Conservation (phyloP, 306 rosid species). For the Cicer yamashitae region DNA sequence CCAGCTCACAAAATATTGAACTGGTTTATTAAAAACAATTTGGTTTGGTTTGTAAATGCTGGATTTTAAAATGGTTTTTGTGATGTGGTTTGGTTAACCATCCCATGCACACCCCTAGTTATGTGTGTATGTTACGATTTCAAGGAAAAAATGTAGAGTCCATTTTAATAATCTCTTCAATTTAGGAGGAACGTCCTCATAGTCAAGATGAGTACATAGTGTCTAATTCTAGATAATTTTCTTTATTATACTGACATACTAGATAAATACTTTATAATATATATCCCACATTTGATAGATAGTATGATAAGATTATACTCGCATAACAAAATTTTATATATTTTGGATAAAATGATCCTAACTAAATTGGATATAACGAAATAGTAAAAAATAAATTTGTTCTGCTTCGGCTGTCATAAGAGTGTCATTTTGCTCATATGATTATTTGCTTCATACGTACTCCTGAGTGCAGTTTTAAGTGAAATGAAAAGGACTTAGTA, state of each 20-base stretch:
- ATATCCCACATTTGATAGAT: background rate
- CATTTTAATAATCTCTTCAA: constrained; percentile 4
- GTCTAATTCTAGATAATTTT: background rate
- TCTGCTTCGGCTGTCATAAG: background rate
- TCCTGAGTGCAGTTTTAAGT: constrained; percentile 20
- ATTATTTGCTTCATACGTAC: constrained; percentile 7
- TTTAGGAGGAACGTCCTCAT: background rate
- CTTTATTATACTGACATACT: constrained; percentile 1
- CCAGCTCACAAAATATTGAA: no score
- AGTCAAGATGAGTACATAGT: constrained; percentile 2
- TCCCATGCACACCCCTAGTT: no score
- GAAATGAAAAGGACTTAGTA: constrained; percentile 25
- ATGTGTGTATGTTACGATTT: background rate
- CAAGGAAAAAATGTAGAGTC: background rate
- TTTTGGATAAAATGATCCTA: constrained; percentile 14
- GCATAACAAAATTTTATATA: background rate
- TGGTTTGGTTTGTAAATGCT: no score
- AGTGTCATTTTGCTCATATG: constrained; percentile 25
- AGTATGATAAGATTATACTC: background rate
- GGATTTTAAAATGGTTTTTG: no score
- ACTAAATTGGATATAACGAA: background rate
- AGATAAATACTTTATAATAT: background rate
- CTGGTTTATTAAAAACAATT: no score
- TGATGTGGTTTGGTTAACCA: no score
- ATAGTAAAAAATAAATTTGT: constrained; percentile 1